Evolutionary conservation across 2,329 filamentous ascomycete genomes (phyloP).

Genomic region (Calonectria pseudoreteaudii): DNA sequence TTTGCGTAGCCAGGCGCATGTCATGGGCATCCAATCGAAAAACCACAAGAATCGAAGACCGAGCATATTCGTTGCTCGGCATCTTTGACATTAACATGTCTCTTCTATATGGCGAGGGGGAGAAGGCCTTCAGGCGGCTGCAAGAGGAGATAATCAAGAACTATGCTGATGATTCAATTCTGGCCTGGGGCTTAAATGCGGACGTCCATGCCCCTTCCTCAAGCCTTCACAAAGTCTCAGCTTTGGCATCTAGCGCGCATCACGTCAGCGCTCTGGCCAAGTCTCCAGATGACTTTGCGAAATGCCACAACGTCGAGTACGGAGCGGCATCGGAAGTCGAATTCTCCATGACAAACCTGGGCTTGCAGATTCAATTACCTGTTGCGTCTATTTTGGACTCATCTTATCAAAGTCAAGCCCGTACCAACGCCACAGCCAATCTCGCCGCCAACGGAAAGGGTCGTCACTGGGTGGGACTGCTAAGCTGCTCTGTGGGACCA

Average conservation of each 20-base stretch:
- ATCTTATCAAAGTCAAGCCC: too few species aligned
- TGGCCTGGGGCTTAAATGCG: background rate
- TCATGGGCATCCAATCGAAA: conserved; percentile 11
- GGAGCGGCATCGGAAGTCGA: background rate
- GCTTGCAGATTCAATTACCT: background rate
- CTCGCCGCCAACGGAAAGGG: background rate
- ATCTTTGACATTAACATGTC: conserved; percentile 18
- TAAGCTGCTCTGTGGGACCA: background rate
- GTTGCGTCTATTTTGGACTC: background rate
- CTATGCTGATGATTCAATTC: background rate
- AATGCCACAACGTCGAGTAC: background rate
- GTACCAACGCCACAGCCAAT: background rate
- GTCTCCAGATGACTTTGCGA: background rate
- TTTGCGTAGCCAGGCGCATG: conserved; percentile 13
- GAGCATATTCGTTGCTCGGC: conserved; percentile 18
- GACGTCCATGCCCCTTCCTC: background rate
- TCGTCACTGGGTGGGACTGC: background rate
- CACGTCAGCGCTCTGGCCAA: background rate
- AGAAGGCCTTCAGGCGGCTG: conserved; percentile 5
- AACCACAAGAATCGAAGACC: conserved; percentile 11
- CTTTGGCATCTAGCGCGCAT: background rate
- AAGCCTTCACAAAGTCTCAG: background rate
- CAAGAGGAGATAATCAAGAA: conserved; percentile 14
- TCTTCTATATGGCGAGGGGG: conserved; percentile 14
- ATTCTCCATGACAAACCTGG: background rate